These are phyloP conservation scores for Cupressus sempervirens DNA, from an alignment of 75 land plant species.

Conservation along the genomic window DNA sequence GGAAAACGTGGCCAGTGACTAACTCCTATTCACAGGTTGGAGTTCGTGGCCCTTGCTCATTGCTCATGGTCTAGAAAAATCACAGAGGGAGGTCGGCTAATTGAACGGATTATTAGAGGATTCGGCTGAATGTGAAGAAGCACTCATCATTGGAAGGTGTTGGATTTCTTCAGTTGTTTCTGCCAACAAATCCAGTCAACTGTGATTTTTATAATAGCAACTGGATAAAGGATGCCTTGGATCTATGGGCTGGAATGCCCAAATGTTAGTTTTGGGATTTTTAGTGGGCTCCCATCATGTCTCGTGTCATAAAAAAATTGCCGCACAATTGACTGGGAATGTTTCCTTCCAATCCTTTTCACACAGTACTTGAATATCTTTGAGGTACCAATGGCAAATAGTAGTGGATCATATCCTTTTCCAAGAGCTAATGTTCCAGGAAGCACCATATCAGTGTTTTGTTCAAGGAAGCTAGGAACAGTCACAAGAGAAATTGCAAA, in stretches of 20 bases:
- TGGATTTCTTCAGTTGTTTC: no score
- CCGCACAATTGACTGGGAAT: conserved; percentile 62
- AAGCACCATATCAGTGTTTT: conserved; percentile 59
- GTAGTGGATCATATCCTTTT: conserved; percentile 74
- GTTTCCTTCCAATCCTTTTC: conserved; percentile 66
- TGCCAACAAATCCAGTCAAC: conserved; percentile 71
- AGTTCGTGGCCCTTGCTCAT: no score
- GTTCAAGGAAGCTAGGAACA: conserved; percentile 36
- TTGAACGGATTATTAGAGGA: no score
- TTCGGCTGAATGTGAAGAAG: no score
- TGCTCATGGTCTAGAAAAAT: no score
- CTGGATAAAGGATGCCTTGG: conserved; percentile 62
- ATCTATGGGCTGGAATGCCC: conserved; percentile 74
- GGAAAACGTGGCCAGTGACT: no score
- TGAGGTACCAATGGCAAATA: conserved; percentile 97
- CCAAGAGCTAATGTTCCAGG: conserved; percentile 66
- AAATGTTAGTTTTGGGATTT: conserved; percentile 89
- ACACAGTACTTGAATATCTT: conserved; percentile 78
- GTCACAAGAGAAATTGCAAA: conserved; percentile 78
- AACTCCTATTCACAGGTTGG: no score
- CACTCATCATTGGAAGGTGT: conserved; percentile 87
- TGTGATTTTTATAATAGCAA: conserved; percentile 70
- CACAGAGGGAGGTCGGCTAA: no score
- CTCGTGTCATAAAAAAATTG: conserved; percentile 72
- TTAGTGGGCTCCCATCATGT: conserved; percentile 77